Base-by-base conservation (phyloP, 495 filamentous ascomycete species). In the Immersiella caudata region DNA sequence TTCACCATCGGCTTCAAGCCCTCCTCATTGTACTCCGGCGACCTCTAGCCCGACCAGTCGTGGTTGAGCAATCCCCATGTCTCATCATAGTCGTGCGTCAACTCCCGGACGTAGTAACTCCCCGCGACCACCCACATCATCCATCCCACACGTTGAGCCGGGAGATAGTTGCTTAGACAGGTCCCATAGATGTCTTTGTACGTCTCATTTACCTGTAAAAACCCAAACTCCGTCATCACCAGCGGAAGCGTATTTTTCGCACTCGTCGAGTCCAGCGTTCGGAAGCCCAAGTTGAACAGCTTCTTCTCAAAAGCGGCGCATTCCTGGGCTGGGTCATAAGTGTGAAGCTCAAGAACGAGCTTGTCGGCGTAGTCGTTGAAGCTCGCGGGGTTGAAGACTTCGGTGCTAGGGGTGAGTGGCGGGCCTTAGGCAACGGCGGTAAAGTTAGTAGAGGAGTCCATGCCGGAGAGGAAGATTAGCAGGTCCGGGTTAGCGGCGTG, bases 391-490 rank as follows among this genome's bases (percentile, higher is more conserved):
- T 76, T 73, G 73, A 88, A 85, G 0, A 69, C 77, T 4, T 73
- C 79, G 1, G 75, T 78, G 40, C 76, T 76, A 2, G 79, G 78
- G 3, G 66, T 69, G 3, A 85, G 78, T 1, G 79, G 79, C 0
- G 72, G 71, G 0, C 75, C 83, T 25, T 79, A 79, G 7, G 83
- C 79, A 11, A 86, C 76, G 1, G 83, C 79, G 0, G 75, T 73
- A 0, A 88, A 73, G 21, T 78, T 81, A 24, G 80, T 81, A 64
- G 85, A 84, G 22, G 79, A 87, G 68, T 83, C 75, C 14, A 87
- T 74, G 16, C 86, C 86, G 1, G 85, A 86, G 67, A 87, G 81
- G 71, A 84, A 85, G 66, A 89, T 83, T n/a, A 89, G 70, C 22
- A 84, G 71, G 65, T 85, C 76, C 0, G 80, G 77, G 60, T 86